Percentiles rank a stretch among this genome's conserved stretches.
phyloP scores from a whole-genome alignment of 306 rosid genomes.

The Cyamopsis tetragonoloba region DNA sequence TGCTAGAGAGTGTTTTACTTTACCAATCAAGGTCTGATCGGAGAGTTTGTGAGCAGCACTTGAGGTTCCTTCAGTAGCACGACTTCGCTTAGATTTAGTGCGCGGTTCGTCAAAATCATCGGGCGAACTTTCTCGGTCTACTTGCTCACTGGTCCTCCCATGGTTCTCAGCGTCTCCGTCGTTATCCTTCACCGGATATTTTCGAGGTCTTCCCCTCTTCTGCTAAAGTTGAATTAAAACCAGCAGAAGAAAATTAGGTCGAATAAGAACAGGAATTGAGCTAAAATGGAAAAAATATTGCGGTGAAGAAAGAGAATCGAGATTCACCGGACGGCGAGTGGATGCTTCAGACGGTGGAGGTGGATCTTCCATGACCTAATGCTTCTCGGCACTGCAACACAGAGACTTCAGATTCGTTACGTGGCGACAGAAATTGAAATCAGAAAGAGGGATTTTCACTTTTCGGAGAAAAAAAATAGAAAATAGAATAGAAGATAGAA shows the following conservation, averaged over 20 bases:
- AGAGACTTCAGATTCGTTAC: not conserved
- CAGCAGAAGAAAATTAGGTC: conserved; percentile 26
- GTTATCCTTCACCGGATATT: conserved; percentile 25
- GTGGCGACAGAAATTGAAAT: not conserved
- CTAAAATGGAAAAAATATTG: not conserved
- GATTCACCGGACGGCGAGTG: conserved; percentile 59
- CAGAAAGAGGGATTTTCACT: not conserved
- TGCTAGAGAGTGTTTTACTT: conserved; percentile 1
- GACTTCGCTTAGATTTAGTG: conserved; percentile 57
- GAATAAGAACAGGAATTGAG: not conserved
- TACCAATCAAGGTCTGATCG: conserved; percentile 62
- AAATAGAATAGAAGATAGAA: too few species aligned
- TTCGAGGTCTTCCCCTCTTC: conserved; percentile 70
- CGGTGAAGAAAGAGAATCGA: not conserved
- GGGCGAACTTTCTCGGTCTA: conserved; percentile 71
- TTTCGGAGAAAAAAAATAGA: too few species aligned
- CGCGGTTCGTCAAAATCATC: conserved; percentile 61
- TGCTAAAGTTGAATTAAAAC: conserved; percentile 36
- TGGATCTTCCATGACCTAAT: conserved; percentile 58
- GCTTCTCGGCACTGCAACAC: conserved; percentile 23
- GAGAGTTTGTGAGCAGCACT: conserved; percentile 27
- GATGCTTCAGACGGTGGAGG: conserved; percentile 56
- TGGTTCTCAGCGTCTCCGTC: conserved; percentile 40
- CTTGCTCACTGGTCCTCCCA: conserved; percentile 37
- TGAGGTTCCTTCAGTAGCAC: conserved; percentile 49